phyloP scores from a whole-genome alignment of 176 grass and related monocot genomes.

The Pontederia paniculata region DNA sequence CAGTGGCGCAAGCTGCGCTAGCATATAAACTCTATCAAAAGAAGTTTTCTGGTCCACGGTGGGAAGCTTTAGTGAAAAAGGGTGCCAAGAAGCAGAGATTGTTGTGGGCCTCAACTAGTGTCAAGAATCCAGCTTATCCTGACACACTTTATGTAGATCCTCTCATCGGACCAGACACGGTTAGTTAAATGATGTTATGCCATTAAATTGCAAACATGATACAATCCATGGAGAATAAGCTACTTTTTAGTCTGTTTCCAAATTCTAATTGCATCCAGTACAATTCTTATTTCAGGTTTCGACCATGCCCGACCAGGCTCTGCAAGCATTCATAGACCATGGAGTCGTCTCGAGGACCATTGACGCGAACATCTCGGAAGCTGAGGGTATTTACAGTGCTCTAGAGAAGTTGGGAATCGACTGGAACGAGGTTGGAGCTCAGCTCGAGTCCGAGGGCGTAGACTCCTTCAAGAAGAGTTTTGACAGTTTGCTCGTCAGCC shows the following conservation, averaged over 20 bases:
- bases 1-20: conserved; percentile 84
- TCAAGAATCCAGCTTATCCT: conserved; percentile 89
- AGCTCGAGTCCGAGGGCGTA: conserved; percentile 80
- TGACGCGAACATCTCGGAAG: conserved; percentile 65
- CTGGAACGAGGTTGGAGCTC: conserved; percentile 69
- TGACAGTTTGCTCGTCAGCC: conserved; percentile 69
- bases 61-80: conserved; percentile 97
- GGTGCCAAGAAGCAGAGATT: conserved; percentile 97
- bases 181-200: conserved; percentile 23
- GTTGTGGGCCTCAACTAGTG: conserved; percentile 92
- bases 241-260: too few relatives aligned
- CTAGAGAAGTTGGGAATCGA: conserved; percentile 83
- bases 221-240: neutral
- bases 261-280: too few relatives aligned
- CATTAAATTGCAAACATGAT: neutral
- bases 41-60: conserved; percentile 97
- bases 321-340: conserved; percentile 79
- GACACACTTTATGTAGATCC: conserved; percentile 95
- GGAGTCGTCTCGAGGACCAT: conserved; percentile 82
- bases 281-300: conserved; percentile 58
- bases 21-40: conserved; percentile 91
- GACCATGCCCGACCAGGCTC: conserved; percentile 94
- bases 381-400: conserved; percentile 77
- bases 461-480: conserved; percentile 96
- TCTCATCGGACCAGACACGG: conserved; percentile 96